Conservation (phyloP, 2,329 filamentous ascomycete genomes). For the Fusarium avenaceum region DNA sequence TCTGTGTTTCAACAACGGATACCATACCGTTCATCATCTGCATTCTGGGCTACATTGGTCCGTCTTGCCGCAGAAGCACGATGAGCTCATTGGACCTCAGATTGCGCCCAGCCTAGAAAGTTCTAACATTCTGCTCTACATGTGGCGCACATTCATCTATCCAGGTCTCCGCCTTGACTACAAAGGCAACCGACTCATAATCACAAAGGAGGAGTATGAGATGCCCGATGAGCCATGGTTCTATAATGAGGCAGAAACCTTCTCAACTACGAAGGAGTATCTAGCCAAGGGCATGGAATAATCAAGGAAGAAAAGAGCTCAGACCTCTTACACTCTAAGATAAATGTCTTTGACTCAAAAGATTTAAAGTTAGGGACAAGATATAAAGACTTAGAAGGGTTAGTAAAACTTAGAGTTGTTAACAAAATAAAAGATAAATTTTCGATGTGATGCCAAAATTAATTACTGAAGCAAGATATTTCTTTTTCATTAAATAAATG, state of each 20-base stretch:
- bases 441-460: no score
- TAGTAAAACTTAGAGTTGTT: no score
- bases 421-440: no score
- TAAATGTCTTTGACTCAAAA: neutral
- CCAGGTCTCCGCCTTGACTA: slow-evolving; percentile 19
- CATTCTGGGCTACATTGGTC: slow-evolving; percentile 27
- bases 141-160: slow-evolving; percentile 25
- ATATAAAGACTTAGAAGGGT: no score
- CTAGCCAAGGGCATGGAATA: slow-evolving; percentile 25
- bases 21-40: slow-evolving; percentile 26
- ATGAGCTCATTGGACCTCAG: slow-evolving; percentile 9
- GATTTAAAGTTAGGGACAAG: no score
- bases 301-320: neutral
- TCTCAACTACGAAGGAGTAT: slow-evolving; percentile 21
- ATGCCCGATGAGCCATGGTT: slow-evolving; percentile 30
- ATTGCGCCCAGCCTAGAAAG: slow-evolving; percentile 12
- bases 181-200: neutral
- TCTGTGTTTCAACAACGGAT: slow-evolving; percentile 27
- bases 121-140: slow-evolving; percentile 9
- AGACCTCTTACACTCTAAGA: neutral
- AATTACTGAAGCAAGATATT: no score
- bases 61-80: slow-evolving; percentile 14
- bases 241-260: slow-evolving; percentile 7
- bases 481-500: no score
- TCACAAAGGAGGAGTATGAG: slow-evolving; percentile 27